Percentiles rank a stretch among this genome's conserved stretches.
Conservation (phyloP, 192 early-diverging fungal species). For the Lunasporangiospora selenospora region DNA sequence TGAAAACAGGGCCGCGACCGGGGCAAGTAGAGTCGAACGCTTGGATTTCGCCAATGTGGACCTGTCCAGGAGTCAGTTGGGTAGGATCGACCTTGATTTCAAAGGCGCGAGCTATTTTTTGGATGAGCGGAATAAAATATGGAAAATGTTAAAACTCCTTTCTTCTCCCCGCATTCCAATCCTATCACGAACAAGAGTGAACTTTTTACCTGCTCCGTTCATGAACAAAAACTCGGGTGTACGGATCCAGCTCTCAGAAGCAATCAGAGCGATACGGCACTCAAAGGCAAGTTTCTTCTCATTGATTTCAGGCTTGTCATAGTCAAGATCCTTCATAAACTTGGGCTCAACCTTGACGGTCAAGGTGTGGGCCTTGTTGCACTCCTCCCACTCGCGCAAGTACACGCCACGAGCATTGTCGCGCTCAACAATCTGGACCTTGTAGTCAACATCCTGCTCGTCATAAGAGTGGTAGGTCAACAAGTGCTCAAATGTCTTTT, state of each 20-base stretch:
- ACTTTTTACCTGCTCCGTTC: constrained; percentile 59
- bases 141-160: neutral
- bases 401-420: constrained; percentile 83
- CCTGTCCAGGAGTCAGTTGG: constrained; percentile 71
- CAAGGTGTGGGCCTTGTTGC: constrained; percentile 62
- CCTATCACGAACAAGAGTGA: neutral
- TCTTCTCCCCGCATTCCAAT: constrained; percentile 1
- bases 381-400: constrained; percentile 79
- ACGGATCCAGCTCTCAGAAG: constrained; percentile 78
- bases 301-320: constrained; percentile 62
- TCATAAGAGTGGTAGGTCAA: constrained; percentile 57
- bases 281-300: constrained; percentile 78
- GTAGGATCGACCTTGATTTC: constrained; percentile 81
- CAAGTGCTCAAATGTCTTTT: constrained; percentile 86
- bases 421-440: constrained; percentile 34
- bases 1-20: constrained; percentile 83
- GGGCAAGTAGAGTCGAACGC: constrained; percentile 80
- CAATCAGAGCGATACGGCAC: constrained; percentile 72
- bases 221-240: constrained; percentile 78
- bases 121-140: constrained; percentile 4
- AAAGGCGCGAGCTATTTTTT: constrained; percentile 67
- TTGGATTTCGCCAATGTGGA: constrained; percentile 79
- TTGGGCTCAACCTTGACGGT: constrained; percentile 61
- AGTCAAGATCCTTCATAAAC: constrained; percentile 70
- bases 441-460: constrained; percentile 76